These are phyloP conservation scores for Penicillium daleae DNA, from an alignment of 495 filamentous ascomycete genomes.

Conservation along the genomic window DNA sequence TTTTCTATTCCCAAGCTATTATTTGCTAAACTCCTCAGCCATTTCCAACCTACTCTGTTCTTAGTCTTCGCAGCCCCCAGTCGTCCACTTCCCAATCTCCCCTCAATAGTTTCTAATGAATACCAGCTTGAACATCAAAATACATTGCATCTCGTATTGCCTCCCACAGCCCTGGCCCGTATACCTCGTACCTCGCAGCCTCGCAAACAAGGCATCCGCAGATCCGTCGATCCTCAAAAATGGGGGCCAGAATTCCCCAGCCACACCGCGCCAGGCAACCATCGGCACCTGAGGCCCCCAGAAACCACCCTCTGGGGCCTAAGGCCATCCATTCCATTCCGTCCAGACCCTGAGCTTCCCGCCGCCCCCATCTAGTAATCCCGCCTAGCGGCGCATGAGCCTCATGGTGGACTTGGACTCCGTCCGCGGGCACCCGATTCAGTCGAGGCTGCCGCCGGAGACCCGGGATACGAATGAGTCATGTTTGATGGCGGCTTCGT, in stretches of 20 bases:
- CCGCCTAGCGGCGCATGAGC: slow-evolving; percentile 1
- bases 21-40: slow-evolving; percentile 8
- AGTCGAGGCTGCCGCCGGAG: slow-evolving; percentile 4
- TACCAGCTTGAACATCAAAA: background rate
- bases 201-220: slow-evolving; percentile 1
- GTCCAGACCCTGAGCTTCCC: background rate
- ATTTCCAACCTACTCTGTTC: background rate
- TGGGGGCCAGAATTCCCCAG: slow-evolving; percentile 2
- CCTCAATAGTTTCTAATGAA: background rate
- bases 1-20: slow-evolving; percentile 7
- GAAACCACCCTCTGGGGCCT: background rate
- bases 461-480: slow-evolving; percentile 18
- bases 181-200: background rate
- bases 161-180: background rate
- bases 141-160: background rate
- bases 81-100: background rate
- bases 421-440: slow-evolving; percentile 8
- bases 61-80: background rate
- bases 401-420: background rate
- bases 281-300: slow-evolving; percentile 7
- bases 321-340: background rate
- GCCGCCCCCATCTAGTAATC: slow-evolving; percentile 1
- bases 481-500: background rate
- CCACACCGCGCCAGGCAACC: slow-evolving; percentile 14
- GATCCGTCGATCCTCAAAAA: background rate